Conservation (phyloP, 1,284 basidiomycete species). For the Cryptococcus hybrid region DNA sequence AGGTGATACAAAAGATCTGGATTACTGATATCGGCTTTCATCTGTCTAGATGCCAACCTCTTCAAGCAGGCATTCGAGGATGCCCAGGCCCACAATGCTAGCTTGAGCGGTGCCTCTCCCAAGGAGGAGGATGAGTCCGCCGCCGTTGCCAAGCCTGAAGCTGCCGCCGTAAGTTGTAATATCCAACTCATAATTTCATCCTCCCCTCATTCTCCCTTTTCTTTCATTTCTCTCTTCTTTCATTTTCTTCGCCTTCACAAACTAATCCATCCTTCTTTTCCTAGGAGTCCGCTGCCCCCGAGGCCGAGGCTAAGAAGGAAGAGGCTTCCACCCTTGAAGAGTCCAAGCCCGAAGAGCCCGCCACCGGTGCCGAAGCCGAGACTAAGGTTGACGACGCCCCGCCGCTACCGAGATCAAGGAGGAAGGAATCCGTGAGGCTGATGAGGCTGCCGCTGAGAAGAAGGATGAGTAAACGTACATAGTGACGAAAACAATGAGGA, state of each 20-base stretch:
- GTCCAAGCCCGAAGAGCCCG: not conserved
- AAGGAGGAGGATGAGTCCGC: slow-evolving; percentile 14
- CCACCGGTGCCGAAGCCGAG: not conserved
- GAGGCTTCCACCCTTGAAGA: not conserved
- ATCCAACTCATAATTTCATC: no score
- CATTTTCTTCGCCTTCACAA: not conserved
- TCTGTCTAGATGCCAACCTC: slow-evolving; percentile 68
- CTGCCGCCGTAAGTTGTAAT: slow-evolving; percentile 8
- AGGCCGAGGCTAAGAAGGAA: no score
- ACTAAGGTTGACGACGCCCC: not conserved
- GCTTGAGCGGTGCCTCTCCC: slow-evolving; percentile 19
- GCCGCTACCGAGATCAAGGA: not conserved
- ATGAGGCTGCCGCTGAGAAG: not conserved
- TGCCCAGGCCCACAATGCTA: slow-evolving; percentile 70
- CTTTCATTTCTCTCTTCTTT: not conserved
- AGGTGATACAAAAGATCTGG: not conserved
- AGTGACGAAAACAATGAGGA: not conserved
- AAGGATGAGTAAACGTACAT: not conserved
- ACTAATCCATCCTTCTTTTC: not conserved
- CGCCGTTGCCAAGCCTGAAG: slow-evolving; percentile 3
- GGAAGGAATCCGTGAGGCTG: not conserved
- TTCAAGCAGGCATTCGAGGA: slow-evolving; percentile 88
- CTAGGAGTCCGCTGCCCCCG: not conserved
- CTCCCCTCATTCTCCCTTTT: no score
- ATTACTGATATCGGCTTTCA: slow-evolving; percentile 11